These are phyloP conservation scores for Aspergillus sparsus DNA, from an alignment of 495 filamentous ascomycete species.

Conservation along the genomic window DNA sequence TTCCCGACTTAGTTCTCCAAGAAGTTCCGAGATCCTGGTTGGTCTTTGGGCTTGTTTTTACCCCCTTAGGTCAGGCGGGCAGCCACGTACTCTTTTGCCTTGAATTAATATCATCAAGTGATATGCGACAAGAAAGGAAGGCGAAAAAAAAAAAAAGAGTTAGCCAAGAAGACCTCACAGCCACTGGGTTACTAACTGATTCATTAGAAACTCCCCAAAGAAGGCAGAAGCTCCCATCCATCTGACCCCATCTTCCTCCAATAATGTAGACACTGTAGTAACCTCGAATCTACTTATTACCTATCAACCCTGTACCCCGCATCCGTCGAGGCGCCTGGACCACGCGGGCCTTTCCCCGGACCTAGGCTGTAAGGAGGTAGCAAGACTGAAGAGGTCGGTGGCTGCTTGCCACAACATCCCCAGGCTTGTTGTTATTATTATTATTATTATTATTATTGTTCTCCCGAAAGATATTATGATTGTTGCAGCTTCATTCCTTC, in stretches of 20 bases:
- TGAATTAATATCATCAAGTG: not conserved
- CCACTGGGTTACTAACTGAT: not conserved
- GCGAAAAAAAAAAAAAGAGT: not conserved
- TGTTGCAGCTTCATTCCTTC: too few relatives aligned
- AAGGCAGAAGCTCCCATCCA: not conserved
- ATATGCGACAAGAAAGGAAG: not conserved
- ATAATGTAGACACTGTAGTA: not conserved
- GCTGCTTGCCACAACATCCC: not conserved
- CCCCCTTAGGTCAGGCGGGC: slow-evolving; percentile 1
- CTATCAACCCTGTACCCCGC: slow-evolving; percentile 27
- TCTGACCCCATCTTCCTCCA: not conserved
- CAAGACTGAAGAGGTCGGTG: not conserved
- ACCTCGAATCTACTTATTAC: not conserved
- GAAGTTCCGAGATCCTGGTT: slow-evolving; percentile 3
- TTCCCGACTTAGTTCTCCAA: not conserved
- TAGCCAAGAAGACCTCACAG: not conserved
- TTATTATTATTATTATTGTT: too few relatives aligned
- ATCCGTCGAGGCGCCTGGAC: slow-evolving; percentile 27
- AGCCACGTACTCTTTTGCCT: not conserved
- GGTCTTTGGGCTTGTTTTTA: not conserved
- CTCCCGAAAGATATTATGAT: too few relatives aligned
- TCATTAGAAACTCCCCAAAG: not conserved
- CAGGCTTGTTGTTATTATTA: too few relatives aligned
- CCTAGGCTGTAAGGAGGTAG: slow-evolving; percentile 3
- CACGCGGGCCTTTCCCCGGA: slow-evolving; percentile 31